Conservation (phyloP, 441 rosid genomes). For the Erodium moschatum region DNA sequence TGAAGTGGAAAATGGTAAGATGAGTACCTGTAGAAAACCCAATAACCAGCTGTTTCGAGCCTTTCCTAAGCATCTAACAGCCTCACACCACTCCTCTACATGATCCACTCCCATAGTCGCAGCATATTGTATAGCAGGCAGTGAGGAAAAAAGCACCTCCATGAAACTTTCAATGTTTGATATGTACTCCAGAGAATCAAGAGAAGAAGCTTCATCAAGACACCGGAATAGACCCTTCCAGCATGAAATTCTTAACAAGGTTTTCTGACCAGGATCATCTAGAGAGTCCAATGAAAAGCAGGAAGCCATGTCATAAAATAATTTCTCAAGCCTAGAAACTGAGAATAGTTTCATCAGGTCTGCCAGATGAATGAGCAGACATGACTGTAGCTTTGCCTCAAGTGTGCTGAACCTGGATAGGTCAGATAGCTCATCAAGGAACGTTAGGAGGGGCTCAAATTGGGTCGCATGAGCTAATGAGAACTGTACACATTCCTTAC, state of each 20-base stretch:
- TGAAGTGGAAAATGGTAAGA: neutral
- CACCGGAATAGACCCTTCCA: conserved; percentile 75
- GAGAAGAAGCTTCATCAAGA: conserved; percentile 47
- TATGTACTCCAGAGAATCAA: conserved; percentile 45
- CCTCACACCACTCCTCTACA: conserved; percentile 56
- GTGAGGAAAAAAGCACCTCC: conserved; percentile 52
- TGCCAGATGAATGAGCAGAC: conserved; percentile 52
- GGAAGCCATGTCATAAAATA: conserved; percentile 50
- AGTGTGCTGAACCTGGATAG: conserved; percentile 59
- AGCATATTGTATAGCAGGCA: conserved; percentile 44
- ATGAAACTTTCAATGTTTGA: conserved; percentile 53
- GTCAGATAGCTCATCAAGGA: conserved; percentile 74
- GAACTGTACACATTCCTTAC: conserved; percentile 66
- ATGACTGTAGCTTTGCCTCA: conserved; percentile 52
- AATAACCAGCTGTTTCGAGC: conserved; percentile 55
- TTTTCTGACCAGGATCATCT: conserved; percentile 38
- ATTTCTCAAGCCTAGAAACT: conserved; percentile 63
- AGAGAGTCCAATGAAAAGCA: conserved; percentile 42
- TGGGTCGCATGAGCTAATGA: conserved; percentile 60
- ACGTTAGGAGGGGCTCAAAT: conserved; percentile 51
- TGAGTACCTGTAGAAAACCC: conserved; percentile 60
- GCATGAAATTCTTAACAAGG: conserved; percentile 49
- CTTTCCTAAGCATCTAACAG: conserved; percentile 63
- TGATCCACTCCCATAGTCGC: conserved; percentile 19
- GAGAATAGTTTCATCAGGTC: conserved; percentile 63